Evolutionary conservation across 169 alveolate genomes (phyloP).

Genomic region (Eimeria falciformis): DNA sequence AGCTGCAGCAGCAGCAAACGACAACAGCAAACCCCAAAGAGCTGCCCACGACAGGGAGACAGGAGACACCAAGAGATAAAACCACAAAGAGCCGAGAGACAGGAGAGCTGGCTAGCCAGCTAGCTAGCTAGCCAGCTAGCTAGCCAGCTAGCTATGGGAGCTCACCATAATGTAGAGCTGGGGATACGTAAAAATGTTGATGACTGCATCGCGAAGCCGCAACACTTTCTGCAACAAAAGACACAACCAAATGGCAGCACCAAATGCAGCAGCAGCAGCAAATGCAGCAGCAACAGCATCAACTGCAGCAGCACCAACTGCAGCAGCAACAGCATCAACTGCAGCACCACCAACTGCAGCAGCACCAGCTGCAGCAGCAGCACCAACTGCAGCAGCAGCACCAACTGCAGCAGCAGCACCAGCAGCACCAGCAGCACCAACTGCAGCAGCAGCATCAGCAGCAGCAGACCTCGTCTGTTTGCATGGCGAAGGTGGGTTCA

Average conservation of each 20-base stretch:
- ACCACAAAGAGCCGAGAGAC: background rate
- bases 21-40: background rate
- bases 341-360: background rate
- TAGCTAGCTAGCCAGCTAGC: too few species aligned
- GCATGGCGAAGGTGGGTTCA: constrained; percentile 54
- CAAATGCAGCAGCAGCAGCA: background rate
- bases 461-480: constrained; percentile 35
- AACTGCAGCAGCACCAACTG: too few species aligned
- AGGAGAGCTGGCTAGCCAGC: too few species aligned
- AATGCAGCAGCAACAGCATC: background rate
- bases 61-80: background rate
- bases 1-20: constrained; percentile 46
- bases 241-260: background rate
- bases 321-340: background rate
- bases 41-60: background rate
- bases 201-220: constrained; percentile 36
- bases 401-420: background rate
- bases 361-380: background rate
- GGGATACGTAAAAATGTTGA: constrained; percentile 37
- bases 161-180: constrained; percentile 60
- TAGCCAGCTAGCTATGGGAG: too few species aligned
- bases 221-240: constrained; percentile 15
- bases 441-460: background rate
- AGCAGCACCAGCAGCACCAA: background rate
- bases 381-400: background rate